Evolutionary conservation across 1,284 basidiomycete species (phyloP).

Genomic region (Trametes polyzona): DNA sequence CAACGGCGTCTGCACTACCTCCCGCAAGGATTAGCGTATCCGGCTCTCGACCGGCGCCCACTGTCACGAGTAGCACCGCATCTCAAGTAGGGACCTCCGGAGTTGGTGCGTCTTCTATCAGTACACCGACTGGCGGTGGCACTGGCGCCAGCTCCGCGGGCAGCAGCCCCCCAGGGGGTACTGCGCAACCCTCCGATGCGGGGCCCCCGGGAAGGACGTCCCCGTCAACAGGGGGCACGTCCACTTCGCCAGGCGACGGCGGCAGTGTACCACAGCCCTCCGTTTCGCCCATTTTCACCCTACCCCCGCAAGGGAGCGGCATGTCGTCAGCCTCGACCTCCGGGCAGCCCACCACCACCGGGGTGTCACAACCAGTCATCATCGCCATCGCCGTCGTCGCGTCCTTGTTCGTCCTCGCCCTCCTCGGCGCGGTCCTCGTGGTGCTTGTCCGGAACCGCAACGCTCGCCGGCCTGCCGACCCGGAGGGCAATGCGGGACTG

Average conservation of each 20-base stretch:
- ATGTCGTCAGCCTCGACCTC: constrained; percentile 1
- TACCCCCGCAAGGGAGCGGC: neutral
- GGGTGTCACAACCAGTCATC: constrained; percentile 31
- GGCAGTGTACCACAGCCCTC: neutral
- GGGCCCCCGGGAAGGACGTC: too few relatives aligned
- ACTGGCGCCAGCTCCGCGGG: too few relatives aligned
- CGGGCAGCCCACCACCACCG: neutral
- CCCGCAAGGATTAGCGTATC: too few relatives aligned
- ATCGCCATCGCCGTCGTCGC: constrained; percentile 32
- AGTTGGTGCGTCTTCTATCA: neutral
- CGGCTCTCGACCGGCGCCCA: neutral
- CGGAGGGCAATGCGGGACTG: constrained; percentile 17
- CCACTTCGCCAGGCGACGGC: neutral
- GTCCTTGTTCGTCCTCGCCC: constrained; percentile 28
- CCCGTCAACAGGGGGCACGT: neutral
- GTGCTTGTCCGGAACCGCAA: constrained; percentile 23
- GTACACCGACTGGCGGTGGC: neutral
- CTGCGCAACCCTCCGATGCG: too few relatives aligned
- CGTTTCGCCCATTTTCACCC: neutral
- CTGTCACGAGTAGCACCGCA: neutral
- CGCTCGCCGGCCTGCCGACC: constrained; percentile 8
- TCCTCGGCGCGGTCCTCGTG: constrained; percentile 26
- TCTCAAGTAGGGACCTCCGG: neutral
- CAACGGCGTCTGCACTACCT: too few relatives aligned
- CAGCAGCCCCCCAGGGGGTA: too few relatives aligned